Evolutionary conservation across 164 flowering plant genomes (phyloP).

Genomic region (Saururus chinensis): DNA sequence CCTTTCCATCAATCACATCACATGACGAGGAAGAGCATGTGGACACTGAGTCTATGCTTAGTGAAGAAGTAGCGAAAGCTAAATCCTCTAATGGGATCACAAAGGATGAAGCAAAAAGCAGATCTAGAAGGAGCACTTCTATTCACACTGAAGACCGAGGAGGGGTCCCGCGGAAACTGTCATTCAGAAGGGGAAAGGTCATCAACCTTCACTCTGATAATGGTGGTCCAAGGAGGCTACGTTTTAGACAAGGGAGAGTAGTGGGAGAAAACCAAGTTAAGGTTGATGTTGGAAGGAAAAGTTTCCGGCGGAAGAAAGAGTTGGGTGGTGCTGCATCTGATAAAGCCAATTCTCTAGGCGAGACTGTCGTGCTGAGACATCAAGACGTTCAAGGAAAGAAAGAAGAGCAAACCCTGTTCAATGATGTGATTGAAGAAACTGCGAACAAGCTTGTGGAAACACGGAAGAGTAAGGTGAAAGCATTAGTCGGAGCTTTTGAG

Average conservation of each 20-base stretch:
- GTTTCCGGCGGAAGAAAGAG: constrained; percentile 19
- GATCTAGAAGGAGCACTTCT: constrained; percentile 11
- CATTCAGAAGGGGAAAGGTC: constrained; percentile 44
- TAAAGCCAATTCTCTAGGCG: constrained; percentile 14
- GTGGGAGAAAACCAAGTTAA: constrained; percentile 1
- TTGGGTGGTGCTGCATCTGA: constrained; percentile 18
- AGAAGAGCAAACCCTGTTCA: constrained; percentile 47
- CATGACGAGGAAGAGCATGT: constrained; percentile 10
- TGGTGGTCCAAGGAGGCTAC: constrained; percentile 8
- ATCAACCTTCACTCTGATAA: constrained; percentile 21
- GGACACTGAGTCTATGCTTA: constrained; percentile 9
- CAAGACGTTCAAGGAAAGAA: constrained; percentile 54
- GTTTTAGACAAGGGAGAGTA: constrained; percentile 9
- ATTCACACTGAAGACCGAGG: constrained; percentile 8
- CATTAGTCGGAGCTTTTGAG: constrained; percentile 92
- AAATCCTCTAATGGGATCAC: constrained; percentile 5
- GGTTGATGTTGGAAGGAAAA: constrained; percentile 9
- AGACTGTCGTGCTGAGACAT: constrained; percentile 49
- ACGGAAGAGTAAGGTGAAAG: constrained; percentile 88
- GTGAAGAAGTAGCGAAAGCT: constrained; percentile 9
- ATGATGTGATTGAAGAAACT: constrained; percentile 83
- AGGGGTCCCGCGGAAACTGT: constrained; percentile 15
- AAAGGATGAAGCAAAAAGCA: constrained; percentile 12
- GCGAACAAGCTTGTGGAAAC: constrained; percentile 78
- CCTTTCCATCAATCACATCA: constrained; percentile 6